Evolutionary conservation across 768 basidiomycete genomes (phyloP), one percentile per base, ranked within the genome.

Genomic region (Naganishia antarctica): DNA sequence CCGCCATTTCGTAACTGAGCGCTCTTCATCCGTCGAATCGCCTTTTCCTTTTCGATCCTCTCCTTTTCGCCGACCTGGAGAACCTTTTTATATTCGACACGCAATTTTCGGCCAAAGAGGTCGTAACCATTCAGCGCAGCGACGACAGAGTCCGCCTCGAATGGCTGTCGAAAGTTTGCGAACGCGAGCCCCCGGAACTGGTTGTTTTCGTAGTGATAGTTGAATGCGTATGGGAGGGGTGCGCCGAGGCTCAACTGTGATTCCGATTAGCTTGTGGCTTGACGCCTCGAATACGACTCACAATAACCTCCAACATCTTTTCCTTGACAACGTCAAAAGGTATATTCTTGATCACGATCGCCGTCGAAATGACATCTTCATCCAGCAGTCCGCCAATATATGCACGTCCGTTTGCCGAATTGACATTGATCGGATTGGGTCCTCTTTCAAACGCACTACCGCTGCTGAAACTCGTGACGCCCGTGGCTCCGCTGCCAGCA

Each of bases 281-380:
- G n/a, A n/a, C n/a, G n/a, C n/a, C n/a, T 31, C 16, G 6, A 7
- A 43, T 6, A 7, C 3, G 37, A 84, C 90, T 69, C 64, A 94
- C 93, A 77, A 99, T 98, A 77, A 97, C 91, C 80, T 89, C 87
- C 74, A 98, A 86, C 70, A 99, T 84, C 46, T 90, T 90, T 81
- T 98, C 94, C 74, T 90, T 87, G 80, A 92, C 90, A 70, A 97
- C 91, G 73, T 92, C 92, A 83, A 99, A 99, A 70, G 94, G 94
- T 81, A 99, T 99, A 82, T 97, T 97, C 85, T 99, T 99, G 79
- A 99, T 97, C 76, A 99, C 96, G 74, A 99, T 97, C 61, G 96
- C 96, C 11, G 93, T 98, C 61, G 94, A 94, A 80, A 98, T 98
- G 78, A 96, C 83, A 78, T 96, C 92, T 16, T 67, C 66, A 47